Conservation (phyloP, 208 protist genomes). For the Leishmania tarentolae region DNA sequence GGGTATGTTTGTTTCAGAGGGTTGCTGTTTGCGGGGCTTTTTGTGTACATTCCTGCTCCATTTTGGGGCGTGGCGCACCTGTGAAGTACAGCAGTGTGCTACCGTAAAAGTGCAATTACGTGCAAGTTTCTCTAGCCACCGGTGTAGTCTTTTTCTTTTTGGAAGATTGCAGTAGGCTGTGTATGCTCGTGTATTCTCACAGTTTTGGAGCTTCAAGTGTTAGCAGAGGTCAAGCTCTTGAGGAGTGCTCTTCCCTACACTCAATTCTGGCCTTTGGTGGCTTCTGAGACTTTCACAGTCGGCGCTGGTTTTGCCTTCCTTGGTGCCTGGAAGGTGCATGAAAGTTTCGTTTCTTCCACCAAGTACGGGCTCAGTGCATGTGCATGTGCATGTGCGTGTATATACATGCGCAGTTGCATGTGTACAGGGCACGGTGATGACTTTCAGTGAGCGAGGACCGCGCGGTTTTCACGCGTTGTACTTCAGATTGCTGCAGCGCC, state of each 20-base stretch:
- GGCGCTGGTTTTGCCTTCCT: not conserved
- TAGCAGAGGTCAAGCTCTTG: not conserved
- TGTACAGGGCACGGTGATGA: not conserved
- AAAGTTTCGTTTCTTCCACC: not conserved
- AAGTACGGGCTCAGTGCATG: not conserved
- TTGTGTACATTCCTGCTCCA: not conserved
- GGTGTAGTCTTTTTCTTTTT: not conserved
- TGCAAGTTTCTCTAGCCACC: not conserved
- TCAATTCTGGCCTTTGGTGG: not conserved
- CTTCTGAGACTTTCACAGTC: not conserved
- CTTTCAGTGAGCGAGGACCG: not conserved
- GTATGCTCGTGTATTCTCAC: not conserved
- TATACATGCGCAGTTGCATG: not conserved
- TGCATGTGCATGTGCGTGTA: not conserved
- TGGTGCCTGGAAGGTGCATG: not conserved
- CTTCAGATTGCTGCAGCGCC: not conserved
- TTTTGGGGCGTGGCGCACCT: not conserved
- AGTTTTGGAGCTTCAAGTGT: not conserved
- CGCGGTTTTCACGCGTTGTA: not conserved
- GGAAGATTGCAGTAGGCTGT: not conserved
- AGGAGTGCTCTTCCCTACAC: not conserved
- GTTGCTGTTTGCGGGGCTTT: not conserved
- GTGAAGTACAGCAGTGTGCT: not conserved
- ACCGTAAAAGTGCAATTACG: not conserved
- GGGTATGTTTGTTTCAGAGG: not conserved